Evolutionary conservation across 306 rosid species (phyloP).

Genomic region (Cyamopsis tetragonoloba): DNA sequence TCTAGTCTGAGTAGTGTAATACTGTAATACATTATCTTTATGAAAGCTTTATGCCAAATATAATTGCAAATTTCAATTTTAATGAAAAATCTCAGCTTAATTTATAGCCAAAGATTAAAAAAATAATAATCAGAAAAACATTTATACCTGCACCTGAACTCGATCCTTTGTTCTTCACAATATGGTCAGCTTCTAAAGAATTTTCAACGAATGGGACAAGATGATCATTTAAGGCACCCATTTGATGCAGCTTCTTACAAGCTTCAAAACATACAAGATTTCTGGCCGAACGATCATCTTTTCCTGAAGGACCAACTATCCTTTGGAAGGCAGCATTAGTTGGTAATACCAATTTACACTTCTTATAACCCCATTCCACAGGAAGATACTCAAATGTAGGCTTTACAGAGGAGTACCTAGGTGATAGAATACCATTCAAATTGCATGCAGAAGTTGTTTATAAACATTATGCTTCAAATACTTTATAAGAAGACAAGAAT

Average conservation of each 20-base stretch:
- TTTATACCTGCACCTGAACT: slow-evolving; percentile 62
- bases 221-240: slow-evolving; percentile 79
- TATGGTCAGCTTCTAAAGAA: slow-evolving; percentile 33
- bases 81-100: slow-evolving; percentile 1
- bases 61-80: slow-evolving; percentile 2
- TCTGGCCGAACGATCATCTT: slow-evolving; percentile 53
- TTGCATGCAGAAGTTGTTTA: background rate
- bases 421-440: slow-evolving; percentile 26
- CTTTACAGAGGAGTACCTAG: slow-evolving; percentile 55
- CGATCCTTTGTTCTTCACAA: slow-evolving; percentile 43
- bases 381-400: slow-evolving; percentile 46
- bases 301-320: slow-evolving; percentile 60
- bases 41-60: background rate
- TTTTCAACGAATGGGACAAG: slow-evolving; percentile 56
- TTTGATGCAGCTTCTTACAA: slow-evolving; percentile 80
- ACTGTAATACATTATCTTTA: background rate
- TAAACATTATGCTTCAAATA: slow-evolving; percentile 17
- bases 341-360: slow-evolving; percentile 64
- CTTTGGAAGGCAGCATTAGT: slow-evolving; percentile 73
- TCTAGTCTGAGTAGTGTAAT: too few relatives aligned
- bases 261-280: slow-evolving; percentile 89
- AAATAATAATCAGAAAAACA: slow-evolving; percentile 8
- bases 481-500: slow-evolving; percentile 5
- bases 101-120: background rate
- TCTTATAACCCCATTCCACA: slow-evolving; percentile 43